phyloP scores from a whole-genome alignment of 805 yeast genomes.

The Yarrowia alimentaria region DNA sequence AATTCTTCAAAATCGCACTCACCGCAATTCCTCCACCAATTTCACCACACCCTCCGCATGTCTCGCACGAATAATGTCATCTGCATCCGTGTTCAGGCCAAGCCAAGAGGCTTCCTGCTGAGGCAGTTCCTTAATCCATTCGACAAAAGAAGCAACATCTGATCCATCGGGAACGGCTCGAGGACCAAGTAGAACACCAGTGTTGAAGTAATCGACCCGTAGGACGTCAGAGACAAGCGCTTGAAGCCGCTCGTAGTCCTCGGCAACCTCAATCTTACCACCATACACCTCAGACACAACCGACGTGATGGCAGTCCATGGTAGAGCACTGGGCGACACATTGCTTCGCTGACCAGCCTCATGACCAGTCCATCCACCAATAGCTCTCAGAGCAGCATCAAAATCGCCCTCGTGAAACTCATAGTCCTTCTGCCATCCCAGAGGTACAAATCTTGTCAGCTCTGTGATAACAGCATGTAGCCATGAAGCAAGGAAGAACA shows the following conservation, averaged over 20 bases:
- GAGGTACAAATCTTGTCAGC: conserved; percentile 57
- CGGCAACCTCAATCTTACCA: conserved; percentile 39
- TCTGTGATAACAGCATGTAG: conserved; percentile 63
- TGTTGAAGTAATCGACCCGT: conserved; percentile 4
- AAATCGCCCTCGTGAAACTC: conserved; percentile 78
- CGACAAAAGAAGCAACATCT: background rate
- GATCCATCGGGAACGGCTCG: conserved; percentile 4
- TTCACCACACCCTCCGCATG: conserved; percentile 14
- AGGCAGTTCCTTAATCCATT: conserved; percentile 9
- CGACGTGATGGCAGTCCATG: conserved; percentile 54
- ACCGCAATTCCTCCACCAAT: conserved; percentile 22
- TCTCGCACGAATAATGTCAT: conserved; percentile 4
- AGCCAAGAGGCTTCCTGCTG: conserved; percentile 24
- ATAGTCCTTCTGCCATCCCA: conserved; percentile 59
- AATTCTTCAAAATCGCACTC: too few species aligned
- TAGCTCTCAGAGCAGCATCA: conserved; percentile 47
- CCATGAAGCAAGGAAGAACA: conserved; percentile 64
- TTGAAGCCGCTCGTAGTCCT: conserved; percentile 30
- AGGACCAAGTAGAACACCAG: conserved; percentile 1
- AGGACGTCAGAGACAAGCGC: background rate
- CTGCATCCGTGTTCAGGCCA: conserved; percentile 12
- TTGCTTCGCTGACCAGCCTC: conserved; percentile 39
- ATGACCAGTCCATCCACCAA: conserved; percentile 45
- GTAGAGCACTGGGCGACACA: conserved; percentile 54
- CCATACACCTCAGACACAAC: conserved; percentile 63